A percentile compares a stretch with the other conserved stretches of the same genome.
Conservation (phyloP, 2,329 filamentous ascomycete species). For the Didymella segeticola region DNA sequence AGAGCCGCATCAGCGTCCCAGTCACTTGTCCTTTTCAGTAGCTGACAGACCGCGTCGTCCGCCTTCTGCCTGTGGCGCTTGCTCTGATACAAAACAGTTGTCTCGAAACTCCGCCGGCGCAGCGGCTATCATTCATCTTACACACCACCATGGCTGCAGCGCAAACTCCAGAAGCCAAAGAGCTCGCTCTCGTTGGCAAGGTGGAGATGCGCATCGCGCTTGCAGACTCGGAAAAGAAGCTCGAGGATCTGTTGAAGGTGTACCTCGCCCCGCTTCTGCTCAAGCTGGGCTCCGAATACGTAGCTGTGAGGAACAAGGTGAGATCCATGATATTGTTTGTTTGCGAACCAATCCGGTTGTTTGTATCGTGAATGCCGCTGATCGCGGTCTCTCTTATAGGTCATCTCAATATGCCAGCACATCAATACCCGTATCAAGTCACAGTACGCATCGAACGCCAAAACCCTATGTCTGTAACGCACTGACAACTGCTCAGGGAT, state of each 20-base stretch:
- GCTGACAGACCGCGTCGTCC: conserved; percentile 27
- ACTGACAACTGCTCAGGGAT: conserved; percentile 45
- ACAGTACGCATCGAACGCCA: conserved; percentile 47
- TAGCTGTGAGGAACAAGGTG: conserved; percentile 80
- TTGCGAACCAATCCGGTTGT: neutral
- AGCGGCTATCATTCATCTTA: conserved; percentile 2
- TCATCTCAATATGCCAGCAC: conserved; percentile 74
- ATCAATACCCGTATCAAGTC: conserved; percentile 69
- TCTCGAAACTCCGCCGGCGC: conserved; percentile 5
- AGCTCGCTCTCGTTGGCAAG: conserved; percentile 82
- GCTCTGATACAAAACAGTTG: conserved; percentile 11
- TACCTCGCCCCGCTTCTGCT: conserved; percentile 84
- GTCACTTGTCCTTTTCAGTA: conserved; percentile 6
- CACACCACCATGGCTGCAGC: conserved; percentile 41
- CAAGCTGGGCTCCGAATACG: conserved; percentile 83
- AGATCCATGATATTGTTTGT: neutral
- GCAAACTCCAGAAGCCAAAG: conserved; percentile 65
- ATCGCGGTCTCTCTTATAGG: conserved; percentile 49
- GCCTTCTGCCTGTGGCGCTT: conserved; percentile 34
- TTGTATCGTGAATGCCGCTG: conserved; percentile 33
- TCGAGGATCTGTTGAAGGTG: conserved; percentile 76
- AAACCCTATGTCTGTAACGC: neutral
- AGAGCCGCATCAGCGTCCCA: conserved; percentile 15
- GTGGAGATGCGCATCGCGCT: conserved; percentile 85
- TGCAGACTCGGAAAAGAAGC: conserved; percentile 82